phyloP scores from a whole-genome alignment of 164 flowering plant species.

The Cinnamomum micranthum region DNA sequence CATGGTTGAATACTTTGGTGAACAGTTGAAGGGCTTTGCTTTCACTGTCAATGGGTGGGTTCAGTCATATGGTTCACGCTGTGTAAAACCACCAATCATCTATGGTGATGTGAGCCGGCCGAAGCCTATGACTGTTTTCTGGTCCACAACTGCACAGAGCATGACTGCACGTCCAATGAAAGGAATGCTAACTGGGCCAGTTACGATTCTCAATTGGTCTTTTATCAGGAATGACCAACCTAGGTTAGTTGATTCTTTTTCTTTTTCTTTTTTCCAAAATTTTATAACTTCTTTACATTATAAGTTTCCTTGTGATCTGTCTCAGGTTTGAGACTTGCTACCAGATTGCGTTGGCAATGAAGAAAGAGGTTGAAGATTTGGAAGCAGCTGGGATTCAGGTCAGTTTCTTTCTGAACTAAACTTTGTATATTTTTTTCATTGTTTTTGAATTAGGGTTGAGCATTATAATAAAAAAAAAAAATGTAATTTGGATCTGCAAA shows the following conservation, averaged over 20 bases:
- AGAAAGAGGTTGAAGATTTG: constrained; percentile 60
- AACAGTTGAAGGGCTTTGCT: constrained; percentile 33
- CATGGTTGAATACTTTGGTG: constrained; percentile 37
- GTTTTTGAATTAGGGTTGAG: background rate
- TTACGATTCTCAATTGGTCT: constrained; percentile 76
- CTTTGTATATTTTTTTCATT: background rate
- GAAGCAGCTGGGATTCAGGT: constrained; percentile 41
- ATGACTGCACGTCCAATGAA: constrained; percentile 29
- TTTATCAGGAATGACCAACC: constrained; percentile 71
- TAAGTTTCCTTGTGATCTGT: background rate
- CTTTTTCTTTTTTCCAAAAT: background rate
- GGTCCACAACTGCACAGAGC: constrained; percentile 26
- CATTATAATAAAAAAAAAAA: no score
- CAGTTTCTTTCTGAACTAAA: background rate
- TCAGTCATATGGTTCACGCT: constrained; percentile 35
- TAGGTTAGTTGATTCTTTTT: constrained; percentile 21
- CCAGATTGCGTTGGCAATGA: constrained; percentile 59
- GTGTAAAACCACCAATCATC: constrained; percentile 35
- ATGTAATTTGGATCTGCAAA: no score
- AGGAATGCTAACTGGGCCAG: constrained; percentile 82
- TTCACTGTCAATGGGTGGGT: constrained; percentile 33
- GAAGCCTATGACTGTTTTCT: constrained; percentile 26
- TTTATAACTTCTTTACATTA: background rate
- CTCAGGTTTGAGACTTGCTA: constrained; percentile 37
- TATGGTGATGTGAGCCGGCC: constrained; percentile 33